Conservation (phyloP, 331 rosid genomes). For the Rhamnella rubrinervis region DNA sequence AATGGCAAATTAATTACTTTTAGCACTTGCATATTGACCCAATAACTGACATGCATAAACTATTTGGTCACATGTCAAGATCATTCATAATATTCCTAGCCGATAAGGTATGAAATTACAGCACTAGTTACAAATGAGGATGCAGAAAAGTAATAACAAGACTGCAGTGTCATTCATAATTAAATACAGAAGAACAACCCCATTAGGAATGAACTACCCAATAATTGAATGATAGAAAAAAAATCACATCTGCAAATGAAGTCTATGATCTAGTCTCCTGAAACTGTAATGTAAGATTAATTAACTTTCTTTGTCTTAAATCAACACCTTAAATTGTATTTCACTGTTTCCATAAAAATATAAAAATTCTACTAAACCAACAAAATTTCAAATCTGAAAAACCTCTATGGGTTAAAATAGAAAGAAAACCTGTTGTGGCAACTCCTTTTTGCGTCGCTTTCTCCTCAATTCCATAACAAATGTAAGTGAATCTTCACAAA, state of each 20-base stretch:
- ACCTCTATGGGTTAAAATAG: slow-evolving; percentile 7
- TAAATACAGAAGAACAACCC: too few species aligned
- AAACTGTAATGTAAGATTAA: background rate
- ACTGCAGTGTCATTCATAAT: too few species aligned
- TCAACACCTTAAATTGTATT: background rate
- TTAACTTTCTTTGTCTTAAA: background rate
- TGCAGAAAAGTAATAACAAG: too few species aligned
- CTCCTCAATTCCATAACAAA: slow-evolving; percentile 62
- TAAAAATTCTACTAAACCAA: slow-evolving; percentile 17
- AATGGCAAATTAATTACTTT: too few species aligned
- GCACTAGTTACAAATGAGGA: too few species aligned
- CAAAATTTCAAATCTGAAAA: slow-evolving; percentile 16
- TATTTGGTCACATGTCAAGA: too few species aligned
- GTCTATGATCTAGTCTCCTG: background rate
- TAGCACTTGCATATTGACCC: too few species aligned
- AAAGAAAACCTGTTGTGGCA: slow-evolving; percentile 70
- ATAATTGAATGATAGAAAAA: too few species aligned
- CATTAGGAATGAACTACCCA: too few species aligned
- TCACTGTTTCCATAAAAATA: background rate
- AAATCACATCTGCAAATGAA: background rate
- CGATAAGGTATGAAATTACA: too few species aligned
- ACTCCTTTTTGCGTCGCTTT: slow-evolving; percentile 53
- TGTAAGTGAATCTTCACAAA: slow-evolving; percentile 59
- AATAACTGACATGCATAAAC: too few species aligned
- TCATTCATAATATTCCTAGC: too few species aligned